Evolutionary conservation across 495 filamentous ascomycete genomes (phyloP).

Genomic region (Neohortaea acidophila): DNA sequence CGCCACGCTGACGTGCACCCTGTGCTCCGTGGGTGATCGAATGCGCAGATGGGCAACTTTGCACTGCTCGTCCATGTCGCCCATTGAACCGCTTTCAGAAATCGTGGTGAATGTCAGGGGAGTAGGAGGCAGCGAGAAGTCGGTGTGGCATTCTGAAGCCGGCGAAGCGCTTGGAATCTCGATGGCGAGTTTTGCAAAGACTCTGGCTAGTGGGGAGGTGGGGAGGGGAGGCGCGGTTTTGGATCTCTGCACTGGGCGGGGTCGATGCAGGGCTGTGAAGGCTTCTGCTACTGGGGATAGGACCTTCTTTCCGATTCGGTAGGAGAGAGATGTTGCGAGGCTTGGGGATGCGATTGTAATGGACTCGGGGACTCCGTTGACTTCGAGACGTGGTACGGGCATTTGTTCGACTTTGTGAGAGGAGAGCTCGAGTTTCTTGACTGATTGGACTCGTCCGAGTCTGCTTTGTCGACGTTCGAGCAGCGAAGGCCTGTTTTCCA

Average conservation of each 20-base stretch:
- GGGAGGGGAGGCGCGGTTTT: conserved; percentile 8
- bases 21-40: conserved; percentile 9
- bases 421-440: conserved; percentile 18
- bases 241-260: conserved; percentile 9
- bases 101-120: conserved; percentile 1
- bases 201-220: conserved; percentile 4
- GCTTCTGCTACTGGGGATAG: background rate
- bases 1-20: conserved; percentile 14
- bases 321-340: conserved; percentile 2
- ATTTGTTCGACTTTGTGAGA: background rate
- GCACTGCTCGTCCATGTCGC: background rate
- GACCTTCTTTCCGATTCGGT: background rate
- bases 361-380: background rate
- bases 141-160: background rate
- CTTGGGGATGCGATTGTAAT: conserved; percentile 2
- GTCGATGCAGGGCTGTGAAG: conserved; percentile 5
- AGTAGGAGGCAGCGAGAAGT: conserved; percentile 9
- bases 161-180: background rate
- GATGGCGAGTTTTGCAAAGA: conserved; percentile 1
- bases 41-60: conserved; percentile 6
- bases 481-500: conserved; percentile 34
- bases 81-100: background rate
- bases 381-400: background rate
- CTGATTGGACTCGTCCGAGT: conserved; percentile 44
- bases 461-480: conserved; percentile 55